Percentiles rank a stretch among this genome's conserved stretches.
Conservation (phyloP, 108 stramenopile species). For the Fragilariopsis cylindrus region DNA sequence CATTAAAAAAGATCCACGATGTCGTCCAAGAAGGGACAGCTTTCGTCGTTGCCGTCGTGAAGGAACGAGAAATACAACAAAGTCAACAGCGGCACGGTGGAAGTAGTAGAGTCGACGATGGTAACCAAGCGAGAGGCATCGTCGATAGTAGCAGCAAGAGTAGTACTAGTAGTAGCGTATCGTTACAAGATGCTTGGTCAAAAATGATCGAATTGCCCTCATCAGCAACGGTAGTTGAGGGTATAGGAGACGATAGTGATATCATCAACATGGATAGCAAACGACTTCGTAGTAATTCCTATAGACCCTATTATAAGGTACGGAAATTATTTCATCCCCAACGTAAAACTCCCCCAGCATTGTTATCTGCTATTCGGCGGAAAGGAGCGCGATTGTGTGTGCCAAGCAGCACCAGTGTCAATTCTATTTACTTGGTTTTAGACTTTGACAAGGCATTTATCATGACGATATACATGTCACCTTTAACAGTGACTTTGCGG, state of each 20-base stretch:
- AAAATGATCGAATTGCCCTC: slow-evolving; percentile 49
- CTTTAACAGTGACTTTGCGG: slow-evolving; percentile 67
- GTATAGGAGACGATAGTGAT: not conserved
- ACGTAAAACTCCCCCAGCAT: slow-evolving; percentile 50
- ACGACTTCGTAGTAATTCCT: slow-evolving; percentile 10
- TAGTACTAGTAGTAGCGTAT: slow-evolving; percentile 22
- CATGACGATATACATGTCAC: slow-evolving; percentile 76
- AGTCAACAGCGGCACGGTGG: slow-evolving; percentile 21
- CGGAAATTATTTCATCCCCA: slow-evolving; percentile 60
- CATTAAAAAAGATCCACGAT: slow-evolving; percentile 32
- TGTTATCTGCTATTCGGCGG: slow-evolving; percentile 64
- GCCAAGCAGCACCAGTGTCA: slow-evolving; percentile 22
- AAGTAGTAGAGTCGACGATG: slow-evolving; percentile 23
- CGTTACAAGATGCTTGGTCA: slow-evolving; percentile 84
- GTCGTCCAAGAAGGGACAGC: slow-evolving; percentile 41
- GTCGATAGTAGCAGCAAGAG: not conserved
- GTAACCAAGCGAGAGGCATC: too few relatives aligned
- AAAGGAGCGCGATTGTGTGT: slow-evolving; percentile 59
- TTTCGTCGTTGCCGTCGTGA: slow-evolving; percentile 36
- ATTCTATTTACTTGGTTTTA: slow-evolving; percentile 42
- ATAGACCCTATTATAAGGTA: slow-evolving; percentile 36
- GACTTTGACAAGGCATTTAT: slow-evolving; percentile 75
- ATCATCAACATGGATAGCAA: slow-evolving; percentile 8
- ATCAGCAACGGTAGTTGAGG: slow-evolving; percentile 1
- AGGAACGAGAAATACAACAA: slow-evolving; percentile 13